These are phyloP conservation scores for Lachancea fermentati DNA, from an alignment of 805 yeast species.

Conservation along the genomic window DNA sequence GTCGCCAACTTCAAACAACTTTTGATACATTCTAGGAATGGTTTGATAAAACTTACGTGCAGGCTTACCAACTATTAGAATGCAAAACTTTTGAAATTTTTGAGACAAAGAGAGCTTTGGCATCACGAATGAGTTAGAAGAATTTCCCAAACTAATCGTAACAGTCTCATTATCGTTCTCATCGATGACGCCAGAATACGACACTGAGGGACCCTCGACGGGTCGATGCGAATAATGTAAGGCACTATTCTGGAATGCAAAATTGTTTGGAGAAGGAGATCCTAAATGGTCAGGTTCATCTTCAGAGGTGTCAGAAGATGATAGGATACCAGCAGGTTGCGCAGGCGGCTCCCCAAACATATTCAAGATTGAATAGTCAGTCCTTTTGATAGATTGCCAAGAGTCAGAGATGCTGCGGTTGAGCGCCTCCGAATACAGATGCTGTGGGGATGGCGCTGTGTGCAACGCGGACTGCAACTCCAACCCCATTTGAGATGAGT, in stretches of 20 bases:
- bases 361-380: constrained; percentile 17
- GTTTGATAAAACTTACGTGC: constrained; percentile 21
- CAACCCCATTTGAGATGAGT: neutral
- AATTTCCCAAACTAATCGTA: constrained; percentile 23
- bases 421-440: constrained; percentile 3
- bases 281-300: constrained; percentile 21
- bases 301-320: constrained; percentile 31
- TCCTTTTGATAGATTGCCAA: constrained; percentile 27
- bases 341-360: constrained; percentile 10
- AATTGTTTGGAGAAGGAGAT: constrained; percentile 12
- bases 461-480: constrained; percentile 2
- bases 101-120: constrained; percentile 26
- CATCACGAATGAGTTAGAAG: constrained; percentile 31
- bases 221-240: neutral
- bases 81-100: constrained; percentile 18
- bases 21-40: constrained; percentile 21
- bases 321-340: constrained; percentile 16
- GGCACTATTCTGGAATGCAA: constrained; percentile 1
- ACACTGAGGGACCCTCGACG: neutral
- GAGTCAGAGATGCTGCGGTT: constrained; percentile 23
- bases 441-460: constrained; percentile 1
- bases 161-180: constrained; percentile 21
- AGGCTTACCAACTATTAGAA: constrained; percentile 25
- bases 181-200: constrained; percentile 4
- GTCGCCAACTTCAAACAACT: constrained; percentile 21